Percentiles rank a stretch among this genome's conserved stretches.
Evolutionary conservation across 2,329 filamentous ascomycete genomes (phyloP).

Genomic region (Botryotinia globosa): DNA sequence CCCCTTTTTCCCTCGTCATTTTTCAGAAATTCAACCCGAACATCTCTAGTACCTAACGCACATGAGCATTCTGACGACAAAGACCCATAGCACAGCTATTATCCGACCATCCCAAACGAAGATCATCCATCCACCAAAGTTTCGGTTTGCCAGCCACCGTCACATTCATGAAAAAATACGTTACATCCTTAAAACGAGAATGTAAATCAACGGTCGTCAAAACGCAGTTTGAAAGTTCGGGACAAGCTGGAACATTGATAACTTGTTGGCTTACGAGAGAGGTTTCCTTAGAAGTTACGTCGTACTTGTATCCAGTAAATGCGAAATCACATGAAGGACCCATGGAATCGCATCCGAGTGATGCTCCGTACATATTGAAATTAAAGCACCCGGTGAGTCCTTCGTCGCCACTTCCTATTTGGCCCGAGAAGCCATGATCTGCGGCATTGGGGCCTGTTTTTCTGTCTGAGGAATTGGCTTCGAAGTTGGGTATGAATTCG

Average conservation of each 20-base stretch:
- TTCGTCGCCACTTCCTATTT: slow-evolving; percentile 34
- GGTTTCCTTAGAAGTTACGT: slow-evolving; percentile 27
- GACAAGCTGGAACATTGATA: slow-evolving; percentile 37
- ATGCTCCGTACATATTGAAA: slow-evolving; percentile 40
- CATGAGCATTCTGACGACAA: slow-evolving; percentile 38
- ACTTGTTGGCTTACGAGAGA: slow-evolving; percentile 32
- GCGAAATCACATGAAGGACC: slow-evolving; percentile 40
- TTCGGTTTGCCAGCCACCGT: slow-evolving; percentile 41
- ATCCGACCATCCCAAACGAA: slow-evolving; percentile 46
- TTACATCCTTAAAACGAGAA: slow-evolving; percentile 38
- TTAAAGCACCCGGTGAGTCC: slow-evolving; percentile 39
- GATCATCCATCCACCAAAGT: slow-evolving; percentile 49
- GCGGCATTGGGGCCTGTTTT: slow-evolving; percentile 28
- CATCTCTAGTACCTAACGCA: not conserved
- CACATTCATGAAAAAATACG: slow-evolving; percentile 43
- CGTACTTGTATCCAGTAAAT: slow-evolving; percentile 40
- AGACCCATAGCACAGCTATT: slow-evolving; percentile 41
- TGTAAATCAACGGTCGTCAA: slow-evolving; percentile 36
- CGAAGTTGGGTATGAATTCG: slow-evolving; percentile 38
- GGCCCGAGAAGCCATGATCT: slow-evolving; percentile 35
- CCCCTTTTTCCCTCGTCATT: no score
- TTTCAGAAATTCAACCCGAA: not conserved
- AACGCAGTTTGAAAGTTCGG: slow-evolving; percentile 34
- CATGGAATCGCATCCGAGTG: slow-evolving; percentile 42
- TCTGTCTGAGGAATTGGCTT: slow-evolving; percentile 24